These are phyloP conservation scores for Cyclocybe aegerita DNA, from an alignment of 768 basidiomycete genomes.

Conservation along the genomic window DNA sequence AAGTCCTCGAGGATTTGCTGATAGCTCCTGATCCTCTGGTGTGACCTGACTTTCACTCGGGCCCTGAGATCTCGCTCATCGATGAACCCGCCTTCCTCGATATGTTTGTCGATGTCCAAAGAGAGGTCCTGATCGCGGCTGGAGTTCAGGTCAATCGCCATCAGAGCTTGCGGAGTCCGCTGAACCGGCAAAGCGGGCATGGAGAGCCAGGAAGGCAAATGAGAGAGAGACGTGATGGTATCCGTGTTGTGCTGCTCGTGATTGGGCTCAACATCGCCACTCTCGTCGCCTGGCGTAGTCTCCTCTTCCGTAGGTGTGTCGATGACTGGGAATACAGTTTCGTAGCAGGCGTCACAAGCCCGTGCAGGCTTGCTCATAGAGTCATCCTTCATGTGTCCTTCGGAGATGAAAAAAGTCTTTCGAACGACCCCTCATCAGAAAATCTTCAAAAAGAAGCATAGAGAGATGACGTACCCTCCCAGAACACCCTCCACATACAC, in stretches of 20 bases:
- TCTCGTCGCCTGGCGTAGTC: not conserved
- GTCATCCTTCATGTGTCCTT: slow-evolving; percentile 43
- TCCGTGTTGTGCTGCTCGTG: slow-evolving; percentile 21
- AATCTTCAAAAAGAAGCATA: too few relatives aligned
- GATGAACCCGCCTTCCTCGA: slow-evolving; percentile 1
- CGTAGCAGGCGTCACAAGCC: slow-evolving; percentile 85
- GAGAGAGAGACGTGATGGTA: slow-evolving; percentile 50
- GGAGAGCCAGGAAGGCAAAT: slow-evolving; percentile 54
- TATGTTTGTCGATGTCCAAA: slow-evolving; percentile 2
- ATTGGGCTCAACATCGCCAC: not conserved
- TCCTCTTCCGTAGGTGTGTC: slow-evolving; percentile 24
- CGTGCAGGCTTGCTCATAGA: slow-evolving; percentile 58
- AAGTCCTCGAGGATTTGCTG: slow-evolving; percentile 70
- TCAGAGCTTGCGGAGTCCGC: slow-evolving; percentile 42
- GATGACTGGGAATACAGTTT: slow-evolving; percentile 77
- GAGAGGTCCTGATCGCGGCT: slow-evolving; percentile 17
- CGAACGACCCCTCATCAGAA: too few relatives aligned
- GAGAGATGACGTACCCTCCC: slow-evolving; percentile 52
- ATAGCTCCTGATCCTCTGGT: slow-evolving; percentile 59
- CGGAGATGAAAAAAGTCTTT: slow-evolving; percentile 86
- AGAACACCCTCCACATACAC: slow-evolving; percentile 86
- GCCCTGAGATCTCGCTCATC: slow-evolving; percentile 19
- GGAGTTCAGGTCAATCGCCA: slow-evolving; percentile 42
- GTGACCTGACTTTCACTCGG: slow-evolving; percentile 33
- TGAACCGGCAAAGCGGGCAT: slow-evolving; percentile 49